Evolutionary conservation across 768 basidiomycete genomes (phyloP).

Genomic region (Mycena capillaripes): DNA sequence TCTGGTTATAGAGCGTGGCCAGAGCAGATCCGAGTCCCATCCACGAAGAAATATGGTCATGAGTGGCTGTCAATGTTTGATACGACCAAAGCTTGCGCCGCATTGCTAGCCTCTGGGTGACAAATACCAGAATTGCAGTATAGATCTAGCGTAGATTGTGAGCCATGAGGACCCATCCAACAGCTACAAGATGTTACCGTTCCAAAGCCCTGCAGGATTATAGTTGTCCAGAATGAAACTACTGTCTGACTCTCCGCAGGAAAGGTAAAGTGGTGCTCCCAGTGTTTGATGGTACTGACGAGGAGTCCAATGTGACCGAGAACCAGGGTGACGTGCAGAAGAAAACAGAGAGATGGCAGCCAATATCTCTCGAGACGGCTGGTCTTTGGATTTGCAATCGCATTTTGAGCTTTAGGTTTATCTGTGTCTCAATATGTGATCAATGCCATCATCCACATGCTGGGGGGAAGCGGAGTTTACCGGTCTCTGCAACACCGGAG

Average conservation of each 20-base stretch:
- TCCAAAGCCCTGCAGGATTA: neutral
- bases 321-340: neutral
- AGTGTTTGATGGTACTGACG: neutral
- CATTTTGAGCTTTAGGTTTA: no score
- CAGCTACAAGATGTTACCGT: neutral
- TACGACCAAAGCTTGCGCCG: neutral
- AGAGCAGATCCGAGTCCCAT: conserved; percentile 39
- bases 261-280: neutral
- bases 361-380: no score
- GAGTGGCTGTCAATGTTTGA: conserved; percentile 36
- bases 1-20: conserved; percentile 32
- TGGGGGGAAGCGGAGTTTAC: no score
- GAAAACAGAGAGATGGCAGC: no score
- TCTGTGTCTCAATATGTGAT: no score
- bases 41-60: conserved; percentile 40
- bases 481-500: no score
- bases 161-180: neutral
- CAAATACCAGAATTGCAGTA: conserved; percentile 20
- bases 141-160: neutral
- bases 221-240: neutral
- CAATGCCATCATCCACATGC: no score
- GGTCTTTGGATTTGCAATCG: no score
- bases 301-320: neutral
- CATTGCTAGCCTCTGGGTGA: conserved; percentile 38
- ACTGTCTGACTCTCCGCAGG: neutral